Base-by-base conservation (phyloP, 495 filamentous ascomycete species). In the Hypomontagnella submonticulosa region DNA sequence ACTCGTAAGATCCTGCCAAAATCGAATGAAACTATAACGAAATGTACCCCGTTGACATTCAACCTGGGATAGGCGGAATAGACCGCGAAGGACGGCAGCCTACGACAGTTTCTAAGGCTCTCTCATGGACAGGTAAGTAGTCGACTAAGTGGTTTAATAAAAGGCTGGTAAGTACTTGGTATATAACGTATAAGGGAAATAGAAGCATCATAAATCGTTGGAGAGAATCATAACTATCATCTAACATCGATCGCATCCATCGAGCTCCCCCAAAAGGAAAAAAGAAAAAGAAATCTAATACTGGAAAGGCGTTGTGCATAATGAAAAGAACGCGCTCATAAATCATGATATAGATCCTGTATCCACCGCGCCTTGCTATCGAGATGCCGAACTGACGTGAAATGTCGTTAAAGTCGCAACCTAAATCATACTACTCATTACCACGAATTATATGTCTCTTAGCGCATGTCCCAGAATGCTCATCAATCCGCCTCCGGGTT, bases 391-490 rank as follows among this genome's bases (percentile, higher is more conserved):
- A 30, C 8, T 19, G 15, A 55, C 13, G 23, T 1, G 15, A 19
- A 43, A 55, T 33, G 13, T 46, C 11, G 1, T 23, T 8, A 19
- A 33, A n/a, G 15, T 42, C 57, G 47, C 34, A 16, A 12, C 51
- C 47, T 36, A 3, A 6, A 27, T n/a, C n/a, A 50, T 50, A 27
- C 27, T 34, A 19, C 12, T 1, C 11, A 23, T n/a, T 33, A 16
- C 36, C 56, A 13, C 18, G 15, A 38, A 54, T 54, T 20, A 53
- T 47, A 59, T 56, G 49, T 63, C 66, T 41, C 44, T 49, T 34
- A 69, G 5, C 36, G 38, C 66, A 19, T 56, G 37, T 9, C 50
- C 55, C 4, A 69, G 20, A 4, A 63, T 6, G 9, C 55, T 48
- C 50, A 63, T 41, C 2, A 63, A 32, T 11, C 54, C 41, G 9